Percentiles rank a stretch among this genome's conserved stretches.
These are phyloP conservation scores for Cytospora schulzeri DNA, from an alignment of 2,329 filamentous ascomycete species.

Conservation along the genomic window DNA sequence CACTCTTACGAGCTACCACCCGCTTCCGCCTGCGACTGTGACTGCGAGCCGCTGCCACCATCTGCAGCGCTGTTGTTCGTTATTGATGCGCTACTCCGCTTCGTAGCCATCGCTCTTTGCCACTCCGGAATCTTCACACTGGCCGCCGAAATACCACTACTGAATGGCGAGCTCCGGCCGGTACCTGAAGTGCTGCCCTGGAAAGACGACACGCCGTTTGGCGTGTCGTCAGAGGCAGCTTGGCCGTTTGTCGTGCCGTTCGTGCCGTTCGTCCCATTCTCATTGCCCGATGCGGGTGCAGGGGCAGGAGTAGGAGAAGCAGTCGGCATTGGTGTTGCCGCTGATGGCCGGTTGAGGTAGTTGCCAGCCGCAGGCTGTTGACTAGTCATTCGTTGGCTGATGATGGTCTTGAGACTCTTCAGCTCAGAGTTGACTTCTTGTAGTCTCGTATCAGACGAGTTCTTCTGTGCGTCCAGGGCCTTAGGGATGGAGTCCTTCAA, in stretches of 20 bases:
- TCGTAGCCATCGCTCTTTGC: conserved; percentile 73
- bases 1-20: conserved; percentile 19
- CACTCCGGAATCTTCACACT: conserved; percentile 77
- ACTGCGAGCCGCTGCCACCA: conserved; percentile 23
- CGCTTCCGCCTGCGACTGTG: conserved; percentile 26
- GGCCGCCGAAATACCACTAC: conserved; percentile 48
- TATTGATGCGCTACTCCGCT: conserved; percentile 35
- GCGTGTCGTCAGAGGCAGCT: conserved; percentile 31
- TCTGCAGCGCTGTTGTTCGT: conserved; percentile 19
- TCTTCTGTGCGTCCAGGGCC: conserved; percentile 85
- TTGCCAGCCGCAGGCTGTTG: conserved; percentile 34
- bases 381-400: conserved; percentile 63
- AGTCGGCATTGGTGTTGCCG: conserved; percentile 29
- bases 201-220: conserved; percentile 31
- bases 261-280: conserved; percentile 34
- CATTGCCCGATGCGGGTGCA: conserved; percentile 31
- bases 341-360: conserved; percentile 36
- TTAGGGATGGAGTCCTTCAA: conserved; percentile 86
- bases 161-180: conserved; percentile 49
- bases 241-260: conserved; percentile 10
- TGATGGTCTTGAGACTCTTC: conserved; percentile 87
- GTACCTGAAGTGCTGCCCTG: conserved; percentile 40
- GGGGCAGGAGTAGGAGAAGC: conserved; percentile 33
- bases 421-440: conserved; percentile 86
- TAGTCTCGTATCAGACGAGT: conserved; percentile 76